Base-by-base conservation (phyloP, 1,139 yeast species). In the Pneumocystis oryctolagi region DNA sequence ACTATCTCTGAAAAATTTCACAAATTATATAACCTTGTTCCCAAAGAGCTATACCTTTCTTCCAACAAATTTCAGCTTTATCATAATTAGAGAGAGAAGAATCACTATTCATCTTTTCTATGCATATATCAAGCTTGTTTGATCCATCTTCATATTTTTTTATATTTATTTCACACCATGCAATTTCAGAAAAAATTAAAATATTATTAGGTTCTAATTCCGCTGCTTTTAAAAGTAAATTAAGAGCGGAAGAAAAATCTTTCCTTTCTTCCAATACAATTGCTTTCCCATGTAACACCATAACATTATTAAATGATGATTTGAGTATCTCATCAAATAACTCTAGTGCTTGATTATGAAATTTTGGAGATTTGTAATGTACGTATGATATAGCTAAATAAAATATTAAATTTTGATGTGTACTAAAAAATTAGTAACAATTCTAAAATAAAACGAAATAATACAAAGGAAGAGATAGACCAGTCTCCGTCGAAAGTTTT, bases 331-430 rank as follows among this genome's bases (percentile, higher is more conserved):
- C 76, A 62, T 85, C 86, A 72, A 86, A 92, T 34, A 89, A 74
- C 60, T 82, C 82, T 59, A 87, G 72, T 0, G 98, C 97, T 55
- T 84, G 78, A 9, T 81, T 78, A 70, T 83, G 89, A 72, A 90
- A 87, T 72, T 89, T 89, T 5, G 97, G 98, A 0, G 96, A 87
- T 71, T 90, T 96, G 71, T 84, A 81, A 70, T 87, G 85, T 0
- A 95, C 88, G 70, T 89, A 87, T 0, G 87, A 80, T 1, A 84
- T 81, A 0, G 95, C 97, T 63, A 88, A 77, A 20, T 82, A 78
- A 61, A 89, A 79, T 31, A 85, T 77, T 32, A 88, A 60, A 18
- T 68, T 64, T 47, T 18, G 55, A 25, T 16, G 55, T 47, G 55
- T 28, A 58, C 64, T 16, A 58, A 47, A 37, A 6, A 47, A 85